Percentiles rank a stretch among this genome's conserved stretches.
Evolutionary conservation across 139 green algal genomes (phyloP).

Genomic region (Tetraselmis chui): DNA sequence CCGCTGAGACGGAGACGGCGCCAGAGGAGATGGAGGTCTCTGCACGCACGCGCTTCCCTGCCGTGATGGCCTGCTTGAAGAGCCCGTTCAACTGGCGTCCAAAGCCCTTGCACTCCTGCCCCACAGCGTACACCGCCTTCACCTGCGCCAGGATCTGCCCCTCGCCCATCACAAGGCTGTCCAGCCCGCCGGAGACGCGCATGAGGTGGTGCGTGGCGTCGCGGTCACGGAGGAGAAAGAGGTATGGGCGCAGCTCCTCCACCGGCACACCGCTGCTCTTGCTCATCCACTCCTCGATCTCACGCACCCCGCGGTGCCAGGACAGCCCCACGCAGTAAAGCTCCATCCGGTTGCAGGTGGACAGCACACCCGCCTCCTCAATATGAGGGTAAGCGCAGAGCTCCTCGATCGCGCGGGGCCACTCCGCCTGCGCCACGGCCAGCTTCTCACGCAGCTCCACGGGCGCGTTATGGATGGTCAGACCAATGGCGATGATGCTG

Average conservation of each 20-base stretch:
- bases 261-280: constrained; percentile 79
- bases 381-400: constrained; percentile 91
- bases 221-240: constrained; percentile 93
- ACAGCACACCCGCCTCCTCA: constrained; percentile 94
- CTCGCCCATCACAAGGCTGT: constrained; percentile 98
- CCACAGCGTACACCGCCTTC: constrained; percentile 87
- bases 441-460: constrained; percentile 97
- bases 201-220: constrained; percentile 95
- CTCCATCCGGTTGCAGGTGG: constrained; percentile 99
- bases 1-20: constrained; percentile 88
- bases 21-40: constrained; percentile 93
- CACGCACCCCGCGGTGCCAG: constrained; percentile 86
- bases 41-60: constrained; percentile 90
- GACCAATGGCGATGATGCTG: constrained; percentile 91
- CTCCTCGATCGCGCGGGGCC: constrained; percentile 88
- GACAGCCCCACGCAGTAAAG: constrained; percentile 92
- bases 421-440: constrained; percentile 86
- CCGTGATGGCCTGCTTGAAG: constrained; percentile 98
- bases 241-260: constrained; percentile 85
- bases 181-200: constrained; percentile 86
- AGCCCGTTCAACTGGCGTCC: constrained; percentile 94
- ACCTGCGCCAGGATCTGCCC: constrained; percentile 98
- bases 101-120: constrained; percentile 84
- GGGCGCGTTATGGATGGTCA: constrained; percentile 92
- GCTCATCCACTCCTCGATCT: constrained; percentile 98